Conservation (phyloP, 1,284 basidiomycete genomes). For the Porphyrellus sp. region DNA sequence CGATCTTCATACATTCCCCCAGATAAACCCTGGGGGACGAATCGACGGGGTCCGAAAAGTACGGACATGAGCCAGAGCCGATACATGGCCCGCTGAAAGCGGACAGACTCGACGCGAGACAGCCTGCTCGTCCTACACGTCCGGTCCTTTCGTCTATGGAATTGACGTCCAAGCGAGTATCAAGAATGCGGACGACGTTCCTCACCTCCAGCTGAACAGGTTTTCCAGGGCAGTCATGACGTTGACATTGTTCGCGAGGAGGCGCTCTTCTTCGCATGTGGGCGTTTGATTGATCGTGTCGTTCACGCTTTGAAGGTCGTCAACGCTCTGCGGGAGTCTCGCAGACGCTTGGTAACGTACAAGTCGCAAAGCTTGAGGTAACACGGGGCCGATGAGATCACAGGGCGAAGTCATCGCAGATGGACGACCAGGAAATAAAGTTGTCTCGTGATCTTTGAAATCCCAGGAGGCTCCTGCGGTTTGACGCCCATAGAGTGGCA, state of each 20-base stretch:
- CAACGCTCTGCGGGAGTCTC: background rate
- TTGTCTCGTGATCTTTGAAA: too few relatives aligned
- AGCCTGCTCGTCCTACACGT: conserved; percentile 26
- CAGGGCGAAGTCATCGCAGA: background rate
- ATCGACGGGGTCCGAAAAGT: conserved; percentile 5
- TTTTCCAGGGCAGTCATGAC: conserved; percentile 31
- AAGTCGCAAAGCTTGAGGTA: conserved; percentile 15
- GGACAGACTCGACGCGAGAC: conserved; percentile 30
- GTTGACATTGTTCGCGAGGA: conserved; percentile 21
- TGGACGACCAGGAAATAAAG: background rate
- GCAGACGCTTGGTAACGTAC: conserved; percentile 4
- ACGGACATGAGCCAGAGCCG: conserved; percentile 30
- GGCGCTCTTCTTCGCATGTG: conserved; percentile 19
- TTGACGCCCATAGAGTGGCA: too few relatives aligned
- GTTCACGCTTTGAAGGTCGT: conserved; percentile 8
- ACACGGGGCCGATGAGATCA: conserved; percentile 7
- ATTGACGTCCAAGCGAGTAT: too few relatives aligned
- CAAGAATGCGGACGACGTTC: too few relatives aligned
- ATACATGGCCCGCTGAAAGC: conserved; percentile 34
- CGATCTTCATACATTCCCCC: background rate
- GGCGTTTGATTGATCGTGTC: conserved; percentile 15
- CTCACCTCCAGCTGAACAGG: conserved; percentile 33
- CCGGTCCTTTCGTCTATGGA: conserved; percentile 33
- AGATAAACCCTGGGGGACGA: background rate
- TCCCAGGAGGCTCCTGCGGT: too few relatives aligned